Evolutionary conservation across 2,329 filamentous ascomycete genomes (phyloP).

Genomic region (Leptosphaerulina australis): DNA sequence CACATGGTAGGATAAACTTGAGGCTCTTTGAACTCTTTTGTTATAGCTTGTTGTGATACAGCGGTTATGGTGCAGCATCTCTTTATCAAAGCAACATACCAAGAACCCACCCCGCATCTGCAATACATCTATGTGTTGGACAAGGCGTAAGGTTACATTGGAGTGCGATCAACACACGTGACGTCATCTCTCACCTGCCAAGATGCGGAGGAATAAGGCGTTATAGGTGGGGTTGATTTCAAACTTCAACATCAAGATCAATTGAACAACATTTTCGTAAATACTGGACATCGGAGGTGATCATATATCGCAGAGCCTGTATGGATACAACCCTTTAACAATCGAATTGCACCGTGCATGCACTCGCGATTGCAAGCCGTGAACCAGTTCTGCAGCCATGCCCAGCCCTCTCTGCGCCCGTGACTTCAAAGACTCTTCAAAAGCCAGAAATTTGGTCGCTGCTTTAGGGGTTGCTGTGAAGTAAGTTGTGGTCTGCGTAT

Average conservation of each 20-base stretch:
- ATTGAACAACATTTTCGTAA: no score
- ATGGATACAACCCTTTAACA: no score
- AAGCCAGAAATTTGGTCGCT: no score
- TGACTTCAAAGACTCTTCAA: no score
- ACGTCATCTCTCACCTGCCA: slow-evolving; percentile 8
- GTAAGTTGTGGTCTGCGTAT: no score
- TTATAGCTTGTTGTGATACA: background rate
- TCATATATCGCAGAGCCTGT: no score
- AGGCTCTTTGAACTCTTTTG: background rate
- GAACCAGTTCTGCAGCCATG: no score
- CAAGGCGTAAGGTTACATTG: slow-evolving; percentile 14
- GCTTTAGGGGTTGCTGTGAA: no score
- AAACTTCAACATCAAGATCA: background rate
- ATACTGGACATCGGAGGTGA: no score
- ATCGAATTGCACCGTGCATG: no score
- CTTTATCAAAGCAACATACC: background rate
- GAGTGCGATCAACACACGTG: slow-evolving; percentile 2
- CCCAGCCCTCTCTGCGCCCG: no score
- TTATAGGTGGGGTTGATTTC: background rate
- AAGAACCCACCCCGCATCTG: slow-evolving; percentile 4
- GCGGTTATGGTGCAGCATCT: background rate
- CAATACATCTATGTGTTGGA: background rate
- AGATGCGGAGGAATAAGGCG: slow-evolving; percentile 1
- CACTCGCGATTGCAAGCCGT: no score
- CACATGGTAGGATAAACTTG: background rate